Evolutionary conservation across 2,329 filamentous ascomycete genomes (phyloP).

Genomic region (Orbilia blumenaviensis): DNA sequence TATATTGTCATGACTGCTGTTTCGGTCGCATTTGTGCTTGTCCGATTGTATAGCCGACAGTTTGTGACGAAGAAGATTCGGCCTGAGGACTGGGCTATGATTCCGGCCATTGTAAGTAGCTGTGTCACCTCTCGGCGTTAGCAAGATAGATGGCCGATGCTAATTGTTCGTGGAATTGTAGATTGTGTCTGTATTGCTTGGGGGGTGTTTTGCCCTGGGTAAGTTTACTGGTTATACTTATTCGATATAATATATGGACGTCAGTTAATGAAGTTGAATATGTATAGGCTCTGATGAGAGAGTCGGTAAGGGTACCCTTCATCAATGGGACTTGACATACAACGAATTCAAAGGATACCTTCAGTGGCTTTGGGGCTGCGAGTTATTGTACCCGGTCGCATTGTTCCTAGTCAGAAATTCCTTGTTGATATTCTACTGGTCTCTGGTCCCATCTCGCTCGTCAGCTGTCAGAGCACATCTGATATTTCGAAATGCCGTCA

Average conservation of each 20-base stretch:
- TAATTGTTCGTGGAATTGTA: background rate
- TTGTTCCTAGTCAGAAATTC: slow-evolving; percentile 44
- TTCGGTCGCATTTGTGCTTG: slow-evolving; percentile 43
- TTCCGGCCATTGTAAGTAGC: slow-evolving; percentile 43
- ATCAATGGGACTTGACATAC: slow-evolving; percentile 48
- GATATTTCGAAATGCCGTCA: slow-evolving; percentile 46
- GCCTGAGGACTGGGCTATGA: slow-evolving; percentile 52
- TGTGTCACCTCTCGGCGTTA: background rate
- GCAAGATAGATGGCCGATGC: background rate
- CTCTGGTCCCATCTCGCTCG: slow-evolving; percentile 41
- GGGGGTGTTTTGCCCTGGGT: slow-evolving; percentile 43
- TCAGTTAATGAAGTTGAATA: background rate
- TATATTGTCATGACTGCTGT: slow-evolving; percentile 50
- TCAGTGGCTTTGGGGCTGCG: slow-evolving; percentile 46
- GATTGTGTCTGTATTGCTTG: slow-evolving; percentile 34
- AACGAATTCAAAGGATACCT: slow-evolving; percentile 46
- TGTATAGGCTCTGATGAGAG: slow-evolving; percentile 41
- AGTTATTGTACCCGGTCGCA: slow-evolving; percentile 37
- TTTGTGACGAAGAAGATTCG: slow-evolving; percentile 52
- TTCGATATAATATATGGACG: background rate
- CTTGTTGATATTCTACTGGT: slow-evolving; percentile 51
- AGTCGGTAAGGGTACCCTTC: slow-evolving; percentile 45
- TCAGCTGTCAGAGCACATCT: slow-evolving; percentile 38
- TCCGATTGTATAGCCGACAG: slow-evolving; percentile 39
- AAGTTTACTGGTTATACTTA: background rate